Evolutionary conservation across 768 basidiomycete species (phyloP), one percentile per base, ranked within the genome.

Genomic region (Tulasnella sp.): DNA sequence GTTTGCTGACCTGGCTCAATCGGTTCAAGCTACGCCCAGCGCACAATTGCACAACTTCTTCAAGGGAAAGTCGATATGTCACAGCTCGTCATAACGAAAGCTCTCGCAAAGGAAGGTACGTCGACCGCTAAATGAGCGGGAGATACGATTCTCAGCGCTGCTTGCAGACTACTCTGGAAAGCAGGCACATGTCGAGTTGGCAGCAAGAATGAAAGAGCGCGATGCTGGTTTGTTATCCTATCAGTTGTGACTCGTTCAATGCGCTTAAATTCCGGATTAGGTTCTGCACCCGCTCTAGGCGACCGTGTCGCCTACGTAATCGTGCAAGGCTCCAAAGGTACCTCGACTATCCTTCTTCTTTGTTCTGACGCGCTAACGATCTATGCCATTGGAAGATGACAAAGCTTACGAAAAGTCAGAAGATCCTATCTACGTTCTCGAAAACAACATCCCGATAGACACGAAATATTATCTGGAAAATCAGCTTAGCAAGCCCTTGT

Each of bases 271-370:
- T 19, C 29, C 35, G 26, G 67, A 39, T 22, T 52, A 90, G 92
- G 95, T 74, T 99, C 97, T 76, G 97, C 97, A 3, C 97, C 97
- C 29, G 89, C 92, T n/a, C 82, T 98, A 22, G 97, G 97, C 73
- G 97, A 99, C 79, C 96, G 97, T 81, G 97, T 98, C 1, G 96
- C 97, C 5, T 99, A 98, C 82, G 96, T 98, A 52, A 98, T 99
- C 78, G 86, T 98, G 79, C 98, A 99, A 80, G 94, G 93, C 5
- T 90, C 91, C 74, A 98, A 96, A 83, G 94, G 92, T 90, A 73
- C 16, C 77, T 72, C 19, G 35, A 47, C 44, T 29, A 42, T 34
- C n/a, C 52, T 19, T 40, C 64, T 19, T 39, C 29, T 12, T 17
- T 36, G 17, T 26, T 17, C 32, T 32, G 40, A 67, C n/a, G 12